Evolutionary conservation across 2,329 filamentous ascomycete genomes (phyloP).

Genomic region (Colletotrichum lentis): DNA sequence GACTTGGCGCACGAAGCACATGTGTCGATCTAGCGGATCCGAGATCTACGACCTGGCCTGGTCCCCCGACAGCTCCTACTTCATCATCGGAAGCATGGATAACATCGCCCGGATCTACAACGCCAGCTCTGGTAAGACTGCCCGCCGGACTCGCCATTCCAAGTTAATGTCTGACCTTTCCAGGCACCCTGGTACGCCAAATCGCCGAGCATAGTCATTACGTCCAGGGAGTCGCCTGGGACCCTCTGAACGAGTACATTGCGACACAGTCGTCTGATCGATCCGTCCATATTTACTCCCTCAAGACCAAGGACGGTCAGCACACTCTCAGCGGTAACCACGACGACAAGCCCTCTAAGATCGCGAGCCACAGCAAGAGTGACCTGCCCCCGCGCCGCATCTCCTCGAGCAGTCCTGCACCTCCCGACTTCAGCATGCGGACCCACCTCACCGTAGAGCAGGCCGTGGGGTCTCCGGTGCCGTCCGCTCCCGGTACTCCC

Average conservation of each 20-base stretch:
- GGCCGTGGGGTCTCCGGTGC: constrained; percentile 79
- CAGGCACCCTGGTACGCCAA: constrained; percentile 77
- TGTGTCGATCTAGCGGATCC: constrained; percentile 93
- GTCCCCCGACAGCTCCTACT: constrained; percentile 96
- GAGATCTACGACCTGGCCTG: constrained; percentile 99
- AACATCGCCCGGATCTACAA: constrained; percentile 98
- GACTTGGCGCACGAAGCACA: constrained; percentile 95
- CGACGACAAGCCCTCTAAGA: constrained; percentile 74
- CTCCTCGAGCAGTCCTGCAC: constrained; percentile 90
- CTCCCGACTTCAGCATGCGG: constrained; percentile 78
- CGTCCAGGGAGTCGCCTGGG: constrained; percentile 98
- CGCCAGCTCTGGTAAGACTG: constrained; percentile 77
- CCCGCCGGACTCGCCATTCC: constrained; percentile 28
- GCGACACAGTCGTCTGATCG: constrained; percentile 98
- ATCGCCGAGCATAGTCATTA: constrained; percentile 98
- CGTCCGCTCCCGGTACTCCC: constrained; percentile 92
- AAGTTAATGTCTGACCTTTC: constrained; percentile 13
- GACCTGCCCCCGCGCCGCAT: constrained; percentile 92
- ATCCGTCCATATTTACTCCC: constrained; percentile 95
- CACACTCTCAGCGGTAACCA: constrained; percentile 75
- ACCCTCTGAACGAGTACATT: constrained; percentile 96
- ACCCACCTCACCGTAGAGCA: constrained; percentile 67
- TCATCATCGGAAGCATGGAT: constrained; percentile 99
- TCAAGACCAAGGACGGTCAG: constrained; percentile 96
- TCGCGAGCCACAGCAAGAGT: constrained; percentile 81